Evolutionary conservation across 2,329 filamentous ascomycete genomes (phyloP), one percentile per base, ranked within the genome.

Genomic region (Dothistroma pini): DNA sequence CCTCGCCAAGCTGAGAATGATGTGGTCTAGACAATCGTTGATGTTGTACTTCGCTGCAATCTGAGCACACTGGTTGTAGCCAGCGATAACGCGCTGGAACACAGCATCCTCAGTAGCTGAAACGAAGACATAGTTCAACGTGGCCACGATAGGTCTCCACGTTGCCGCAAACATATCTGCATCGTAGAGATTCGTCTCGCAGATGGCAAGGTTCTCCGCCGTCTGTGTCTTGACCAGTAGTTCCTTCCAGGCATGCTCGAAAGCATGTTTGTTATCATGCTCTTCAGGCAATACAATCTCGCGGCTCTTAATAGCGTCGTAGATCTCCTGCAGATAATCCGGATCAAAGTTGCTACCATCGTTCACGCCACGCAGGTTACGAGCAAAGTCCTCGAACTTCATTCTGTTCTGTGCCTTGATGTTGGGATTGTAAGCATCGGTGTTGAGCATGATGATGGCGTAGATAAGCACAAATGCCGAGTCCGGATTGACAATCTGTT

Each of bases 241-340:
- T 75, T 99, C 95, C 74, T 93, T 93, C 95, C 95, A 99, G 1
- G 95, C 93, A 76, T 96, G 95, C 74, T 97, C 93, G 72, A 97
- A 97, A 1, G 92, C 93, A 77, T 96, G 89, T 74, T 93, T 90
- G 75, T 96, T 97, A 72, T 97, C 93, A 74, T 97, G 95, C 76
- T 99, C 95, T 67, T 97, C 95, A 0, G 95, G 95, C 22, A 99
- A 79, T 66, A 99, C 97, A 65, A 99, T 99, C 76, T 99, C 95
- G 66, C 95, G 91, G 19, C 86, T 86, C 73, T 89, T 91, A 78
- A 99, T 99, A 0, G 91, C 91, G 69, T 96, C 87, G 71, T 89
- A 99, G 58, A 97, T 96, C 1, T 85, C 85, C 71, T 92, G 85
- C 0, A 99, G 82, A 71, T 93, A 97, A 64, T 93, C 88, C 0